Conservation (phyloP, 257 asterid species). For the Solanum paucissectum region DNA sequence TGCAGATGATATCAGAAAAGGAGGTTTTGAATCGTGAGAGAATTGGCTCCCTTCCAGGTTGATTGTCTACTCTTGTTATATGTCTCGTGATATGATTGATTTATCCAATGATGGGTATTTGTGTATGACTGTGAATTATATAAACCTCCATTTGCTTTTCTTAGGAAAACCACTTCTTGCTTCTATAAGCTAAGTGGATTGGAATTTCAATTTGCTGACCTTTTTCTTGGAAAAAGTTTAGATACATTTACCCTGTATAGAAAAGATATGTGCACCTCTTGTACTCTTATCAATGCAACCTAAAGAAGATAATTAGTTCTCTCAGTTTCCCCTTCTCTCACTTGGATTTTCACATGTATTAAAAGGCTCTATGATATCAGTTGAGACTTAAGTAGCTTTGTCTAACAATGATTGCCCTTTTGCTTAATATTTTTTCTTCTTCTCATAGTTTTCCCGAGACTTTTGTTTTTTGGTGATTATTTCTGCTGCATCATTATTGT, state of each 20-base stretch:
- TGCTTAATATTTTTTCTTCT: background rate
- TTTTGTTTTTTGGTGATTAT: background rate
- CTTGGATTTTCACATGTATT: background rate
- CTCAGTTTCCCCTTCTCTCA: background rate
- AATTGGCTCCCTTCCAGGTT: conserved; percentile 78
- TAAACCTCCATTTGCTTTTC: background rate
- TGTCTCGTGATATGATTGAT: background rate
- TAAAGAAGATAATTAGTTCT: background rate
- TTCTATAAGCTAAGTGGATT: background rate
- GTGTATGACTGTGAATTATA: background rate
- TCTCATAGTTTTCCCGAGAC: background rate
- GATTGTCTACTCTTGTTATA: conserved; percentile 1
- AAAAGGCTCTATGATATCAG: background rate
- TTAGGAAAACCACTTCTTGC: background rate
- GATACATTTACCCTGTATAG: background rate
- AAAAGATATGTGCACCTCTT: background rate
- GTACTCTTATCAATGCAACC: background rate
- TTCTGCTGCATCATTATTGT: background rate
- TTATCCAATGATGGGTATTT: background rate
- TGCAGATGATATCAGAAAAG: conserved; percentile 49
- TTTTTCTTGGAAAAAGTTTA: background rate
- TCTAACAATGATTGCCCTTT: background rate
- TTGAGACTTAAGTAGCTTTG: background rate
- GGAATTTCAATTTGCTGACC: background rate
- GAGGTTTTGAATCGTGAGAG: conserved; percentile 28